These are phyloP conservation scores for Calycina herbarum DNA, from an alignment of 2,329 filamentous ascomycete species.

Conservation along the genomic window DNA sequence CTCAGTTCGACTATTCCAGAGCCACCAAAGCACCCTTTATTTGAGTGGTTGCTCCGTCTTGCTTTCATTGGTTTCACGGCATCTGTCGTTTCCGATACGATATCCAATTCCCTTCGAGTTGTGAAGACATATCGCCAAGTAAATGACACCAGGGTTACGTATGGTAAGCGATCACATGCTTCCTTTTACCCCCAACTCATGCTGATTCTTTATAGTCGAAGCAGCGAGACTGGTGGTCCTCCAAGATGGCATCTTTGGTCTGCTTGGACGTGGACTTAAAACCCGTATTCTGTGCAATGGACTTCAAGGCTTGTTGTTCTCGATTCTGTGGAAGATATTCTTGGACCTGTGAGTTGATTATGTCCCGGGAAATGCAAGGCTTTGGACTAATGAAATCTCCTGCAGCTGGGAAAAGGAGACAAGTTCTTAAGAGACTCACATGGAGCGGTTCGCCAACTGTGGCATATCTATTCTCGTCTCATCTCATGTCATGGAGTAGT, in stretches of 20 bases:
- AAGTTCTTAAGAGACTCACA: not conserved
- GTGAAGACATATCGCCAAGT: conserved; percentile 53
- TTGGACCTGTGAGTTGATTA: conserved; percentile 44
- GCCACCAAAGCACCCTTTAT: conserved; percentile 42
- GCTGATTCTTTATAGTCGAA: conserved; percentile 37
- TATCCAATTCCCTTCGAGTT: conserved; percentile 49
- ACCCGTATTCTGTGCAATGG: conserved; percentile 51
- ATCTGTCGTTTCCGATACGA: conserved; percentile 46
- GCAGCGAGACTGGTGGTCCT: conserved; percentile 44
- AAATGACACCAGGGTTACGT: conserved; percentile 49
- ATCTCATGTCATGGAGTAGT: too few relatives aligned
- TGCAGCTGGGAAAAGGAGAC: not conserved
- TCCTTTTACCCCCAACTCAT: not conserved
- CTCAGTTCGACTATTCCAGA: conserved; percentile 43
- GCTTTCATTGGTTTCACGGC: conserved; percentile 47
- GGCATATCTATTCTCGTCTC: too few relatives aligned
- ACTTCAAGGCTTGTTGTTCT: conserved; percentile 48
- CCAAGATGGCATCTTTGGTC: conserved; percentile 44
- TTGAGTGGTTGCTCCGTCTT: conserved; percentile 46
- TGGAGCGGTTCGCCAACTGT: too few relatives aligned
- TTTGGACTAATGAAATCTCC: not conserved
- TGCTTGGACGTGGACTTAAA: conserved; percentile 48
- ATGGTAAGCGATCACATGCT: conserved; percentile 37
- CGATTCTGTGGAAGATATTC: conserved; percentile 51
- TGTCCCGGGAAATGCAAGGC: not conserved